A percentile compares a stretch with the other conserved stretches of the same genome.
Evolutionary conservation across 192 early-diverging fungal species (phyloP).

Genomic region (Umbelopsis sp.): DNA sequence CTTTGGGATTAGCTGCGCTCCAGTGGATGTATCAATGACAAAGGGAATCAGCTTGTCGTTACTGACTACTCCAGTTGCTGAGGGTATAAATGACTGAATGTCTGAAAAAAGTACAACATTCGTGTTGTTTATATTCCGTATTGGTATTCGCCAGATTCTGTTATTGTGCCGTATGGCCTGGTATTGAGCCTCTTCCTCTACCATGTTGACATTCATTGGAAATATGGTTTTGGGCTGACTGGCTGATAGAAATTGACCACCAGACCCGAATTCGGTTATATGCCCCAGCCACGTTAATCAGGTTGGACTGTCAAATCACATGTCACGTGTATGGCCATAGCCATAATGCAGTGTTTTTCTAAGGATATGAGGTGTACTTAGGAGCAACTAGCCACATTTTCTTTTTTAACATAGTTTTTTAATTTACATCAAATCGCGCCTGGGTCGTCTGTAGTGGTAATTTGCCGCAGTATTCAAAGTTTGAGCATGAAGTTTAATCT

Average conservation of each 20-base stretch:
- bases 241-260: background rate
- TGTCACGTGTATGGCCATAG: too few relatives aligned
- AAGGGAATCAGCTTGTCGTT: slow-evolving; percentile 28
- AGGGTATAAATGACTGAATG: slow-evolving; percentile 32
- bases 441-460: too few relatives aligned
- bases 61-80: slow-evolving; percentile 29
- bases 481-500: too few relatives aligned
- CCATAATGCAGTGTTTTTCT: too few relatives aligned
- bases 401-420: too few relatives aligned
- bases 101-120: slow-evolving; percentile 29
- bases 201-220: slow-evolving; percentile 7
- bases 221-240: background rate
- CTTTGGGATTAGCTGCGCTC: slow-evolving; percentile 16
- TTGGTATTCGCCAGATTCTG: slow-evolving; percentile 24
- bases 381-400: too few relatives aligned
- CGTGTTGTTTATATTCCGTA: slow-evolving; percentile 18
- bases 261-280: background rate
- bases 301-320: too few relatives aligned
- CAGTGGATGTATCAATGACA: slow-evolving; percentile 11
- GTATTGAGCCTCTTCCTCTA: slow-evolving; percentile 17
- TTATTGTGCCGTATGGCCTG: slow-evolving; percentile 28
- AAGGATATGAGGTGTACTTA: too few relatives aligned
- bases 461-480: too few relatives aligned
- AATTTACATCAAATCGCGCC: too few relatives aligned
- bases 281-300: too few relatives aligned